Percentiles rank a stretch among this genome's conserved stretches.
These are phyloP conservation scores for Nemania sp. DNA, from an alignment of 2,329 filamentous ascomycete species.

Conservation along the genomic window DNA sequence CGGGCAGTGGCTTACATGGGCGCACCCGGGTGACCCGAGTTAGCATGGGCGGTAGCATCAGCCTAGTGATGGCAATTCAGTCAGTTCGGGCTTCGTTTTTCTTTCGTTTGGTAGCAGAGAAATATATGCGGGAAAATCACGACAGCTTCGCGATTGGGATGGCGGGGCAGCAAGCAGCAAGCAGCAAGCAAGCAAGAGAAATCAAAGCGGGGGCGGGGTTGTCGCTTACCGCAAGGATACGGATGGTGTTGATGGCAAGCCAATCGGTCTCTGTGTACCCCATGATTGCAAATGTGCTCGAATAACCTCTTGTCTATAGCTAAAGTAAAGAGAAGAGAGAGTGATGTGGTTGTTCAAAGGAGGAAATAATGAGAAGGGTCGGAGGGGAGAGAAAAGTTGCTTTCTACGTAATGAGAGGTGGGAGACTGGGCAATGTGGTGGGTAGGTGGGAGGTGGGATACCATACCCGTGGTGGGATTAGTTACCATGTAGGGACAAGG, in stretches of 20 bases:
- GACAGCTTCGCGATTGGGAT: constrained; percentile 50
- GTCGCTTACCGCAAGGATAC: constrained; percentile 90
- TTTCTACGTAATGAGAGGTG: constrained; percentile 23
- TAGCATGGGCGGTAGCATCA: constrained; percentile 96
- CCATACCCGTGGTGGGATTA: neutral
- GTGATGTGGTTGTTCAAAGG: constrained; percentile 31
- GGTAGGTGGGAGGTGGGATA: constrained; percentile 24
- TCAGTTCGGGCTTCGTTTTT: constrained; percentile 39
- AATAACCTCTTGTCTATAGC: constrained; percentile 33
- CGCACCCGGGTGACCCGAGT: constrained; percentile 98
- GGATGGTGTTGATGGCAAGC: constrained; percentile 98
- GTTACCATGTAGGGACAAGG: neutral
- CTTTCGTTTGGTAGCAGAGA: neutral
- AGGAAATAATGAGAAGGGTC: constrained; percentile 37
- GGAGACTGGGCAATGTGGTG: constrained; percentile 15
- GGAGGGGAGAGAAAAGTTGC: constrained; percentile 28
- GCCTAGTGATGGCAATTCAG: constrained; percentile 68
- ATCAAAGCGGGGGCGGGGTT: constrained; percentile 43
- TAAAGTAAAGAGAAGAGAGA: constrained; percentile 37
- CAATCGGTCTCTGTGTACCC: constrained; percentile 87
- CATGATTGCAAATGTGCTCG: constrained; percentile 70
- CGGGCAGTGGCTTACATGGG: constrained; percentile 76
- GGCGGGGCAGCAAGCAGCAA: constrained; percentile 49
- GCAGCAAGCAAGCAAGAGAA: constrained; percentile 33
- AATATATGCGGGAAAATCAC: constrained; percentile 35